phyloP scores from a whole-genome alignment of 495 filamentous ascomycete genomes.

The Podospora anserina region DNA sequence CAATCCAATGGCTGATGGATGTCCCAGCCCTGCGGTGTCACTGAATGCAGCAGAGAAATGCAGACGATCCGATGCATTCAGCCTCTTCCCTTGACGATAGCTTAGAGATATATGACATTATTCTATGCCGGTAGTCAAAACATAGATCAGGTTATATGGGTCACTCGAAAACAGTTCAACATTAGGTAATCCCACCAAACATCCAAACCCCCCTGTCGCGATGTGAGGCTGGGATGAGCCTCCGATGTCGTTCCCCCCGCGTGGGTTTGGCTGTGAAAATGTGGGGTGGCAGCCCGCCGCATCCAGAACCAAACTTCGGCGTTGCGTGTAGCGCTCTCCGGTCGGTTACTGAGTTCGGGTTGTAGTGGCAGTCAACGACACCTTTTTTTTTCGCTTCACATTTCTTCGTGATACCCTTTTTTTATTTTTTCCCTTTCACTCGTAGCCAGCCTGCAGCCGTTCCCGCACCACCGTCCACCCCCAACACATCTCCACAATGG shows the following conservation, averaged over 20 bases:
- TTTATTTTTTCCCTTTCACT: neutral
- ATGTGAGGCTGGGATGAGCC: slow-evolving; percentile 2
- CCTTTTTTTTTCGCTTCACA: slow-evolving; percentile 12
- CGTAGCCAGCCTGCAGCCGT: neutral
- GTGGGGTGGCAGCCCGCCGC: neutral
- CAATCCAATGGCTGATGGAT: neutral
- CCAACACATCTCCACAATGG: slow-evolving; percentile 24
- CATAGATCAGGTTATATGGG: too few relatives aligned
- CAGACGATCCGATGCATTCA: neutral
- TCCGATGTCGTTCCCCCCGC: slow-evolving; percentile 25
- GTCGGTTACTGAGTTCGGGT: slow-evolving; percentile 13
- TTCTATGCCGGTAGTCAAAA: neutral
- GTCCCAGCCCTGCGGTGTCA: slow-evolving; percentile 13
- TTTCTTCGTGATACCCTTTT: slow-evolving; percentile 17
- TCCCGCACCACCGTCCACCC: neutral
- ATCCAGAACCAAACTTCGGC: slow-evolving; percentile 8
- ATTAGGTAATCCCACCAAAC: neutral
- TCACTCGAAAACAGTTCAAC: neutral
- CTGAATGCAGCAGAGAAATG: neutral
- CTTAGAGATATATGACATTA: neutral
- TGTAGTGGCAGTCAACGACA: neutral
- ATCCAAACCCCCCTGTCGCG: neutral
- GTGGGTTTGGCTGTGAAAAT: slow-evolving; percentile 2
- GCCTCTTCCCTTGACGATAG: neutral
- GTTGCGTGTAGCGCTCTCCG: neutral